phyloP scores from a whole-genome alignment of 768 basidiomycete genomes.

The Kwoniella bestiolae region DNA sequence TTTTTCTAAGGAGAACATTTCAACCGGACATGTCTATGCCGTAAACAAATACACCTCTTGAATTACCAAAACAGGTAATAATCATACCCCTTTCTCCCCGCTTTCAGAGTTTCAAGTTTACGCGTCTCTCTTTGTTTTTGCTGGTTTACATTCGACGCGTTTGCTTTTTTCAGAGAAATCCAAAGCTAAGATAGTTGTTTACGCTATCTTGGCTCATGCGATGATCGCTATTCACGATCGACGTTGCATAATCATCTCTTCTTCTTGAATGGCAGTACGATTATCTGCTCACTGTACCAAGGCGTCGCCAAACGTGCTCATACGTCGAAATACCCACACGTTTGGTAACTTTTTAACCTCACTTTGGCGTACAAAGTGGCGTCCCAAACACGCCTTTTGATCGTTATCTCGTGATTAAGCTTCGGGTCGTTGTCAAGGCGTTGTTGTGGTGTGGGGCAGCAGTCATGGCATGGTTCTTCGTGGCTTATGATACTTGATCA shows the following conservation, averaged over 20 bases:
- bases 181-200: not conserved
- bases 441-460: not conserved
- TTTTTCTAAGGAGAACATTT: not conserved
- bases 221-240: not conserved
- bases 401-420: not conserved
- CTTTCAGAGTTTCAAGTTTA: slow-evolving; percentile 5
- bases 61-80: not conserved
- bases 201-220: not conserved
- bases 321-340: not conserved
- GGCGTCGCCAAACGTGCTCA: no score
- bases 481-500: not conserved
- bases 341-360: not conserved
- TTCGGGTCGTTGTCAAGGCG: not conserved
- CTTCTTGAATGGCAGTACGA: no score
- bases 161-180: not conserved
- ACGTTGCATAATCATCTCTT: not conserved
- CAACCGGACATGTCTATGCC: not conserved
- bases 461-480: not conserved
- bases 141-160: not conserved
- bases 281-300: no score
- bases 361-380: slow-evolving; percentile 1
- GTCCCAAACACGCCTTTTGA: slow-evolving; percentile 12
- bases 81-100: not conserved
- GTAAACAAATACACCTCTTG: not conserved
- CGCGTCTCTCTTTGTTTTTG: not conserved